A percentile compares a stretch with the other conserved stretches of the same genome.
phyloP scores from a whole-genome alignment of 2,329 filamentous ascomycete species.

The Epichloe typhina region DNA sequence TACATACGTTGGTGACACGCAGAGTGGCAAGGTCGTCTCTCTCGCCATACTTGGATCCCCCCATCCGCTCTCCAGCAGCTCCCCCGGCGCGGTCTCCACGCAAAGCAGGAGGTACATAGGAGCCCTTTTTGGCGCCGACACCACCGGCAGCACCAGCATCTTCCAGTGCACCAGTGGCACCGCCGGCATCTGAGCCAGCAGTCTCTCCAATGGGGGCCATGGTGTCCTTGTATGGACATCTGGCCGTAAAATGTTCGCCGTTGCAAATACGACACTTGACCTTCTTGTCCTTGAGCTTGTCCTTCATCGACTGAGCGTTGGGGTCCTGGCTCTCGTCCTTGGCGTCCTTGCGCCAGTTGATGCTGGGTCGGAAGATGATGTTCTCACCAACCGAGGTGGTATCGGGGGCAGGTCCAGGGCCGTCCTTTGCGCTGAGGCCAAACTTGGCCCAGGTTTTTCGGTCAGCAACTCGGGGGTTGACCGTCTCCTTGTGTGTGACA shows the following conservation, averaged over 20 bases:
- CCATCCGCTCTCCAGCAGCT: slow-evolving; percentile 67
- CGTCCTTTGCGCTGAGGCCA: slow-evolving; percentile 75
- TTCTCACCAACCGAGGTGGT: slow-evolving; percentile 95
- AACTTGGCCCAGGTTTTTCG: slow-evolving; percentile 91
- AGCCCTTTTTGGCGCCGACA: slow-evolving; percentile 56
- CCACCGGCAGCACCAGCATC: slow-evolving; percentile 30
- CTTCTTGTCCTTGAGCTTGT: slow-evolving; percentile 94
- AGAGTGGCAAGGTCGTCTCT: slow-evolving; percentile 93
- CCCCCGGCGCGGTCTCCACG: slow-evolving; percentile 50
- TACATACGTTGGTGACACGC: slow-evolving; percentile 88
- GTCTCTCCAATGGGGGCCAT: slow-evolving; percentile 76
- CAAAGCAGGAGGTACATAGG: slow-evolving; percentile 89
- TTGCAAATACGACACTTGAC: slow-evolving; percentile 99
- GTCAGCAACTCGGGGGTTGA: slow-evolving; percentile 97
- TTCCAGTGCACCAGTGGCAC: slow-evolving; percentile 41
- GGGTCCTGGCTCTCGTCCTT: slow-evolving; percentile 65
- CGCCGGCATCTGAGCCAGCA: slow-evolving; percentile 30
- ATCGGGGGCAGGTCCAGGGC: slow-evolving; percentile 68
- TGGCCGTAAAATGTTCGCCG: slow-evolving; percentile 97
- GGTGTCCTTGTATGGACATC: slow-evolving; percentile 99
- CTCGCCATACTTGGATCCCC: slow-evolving; percentile 70
- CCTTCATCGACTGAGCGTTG: slow-evolving; percentile 63
- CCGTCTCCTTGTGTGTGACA: slow-evolving; percentile 79
- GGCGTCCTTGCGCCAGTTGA: slow-evolving; percentile 87
- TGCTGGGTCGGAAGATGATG: slow-evolving; percentile 86